Base-by-base conservation (phyloP, 257 asterid species). In the Lycium ferocissimum region DNA sequence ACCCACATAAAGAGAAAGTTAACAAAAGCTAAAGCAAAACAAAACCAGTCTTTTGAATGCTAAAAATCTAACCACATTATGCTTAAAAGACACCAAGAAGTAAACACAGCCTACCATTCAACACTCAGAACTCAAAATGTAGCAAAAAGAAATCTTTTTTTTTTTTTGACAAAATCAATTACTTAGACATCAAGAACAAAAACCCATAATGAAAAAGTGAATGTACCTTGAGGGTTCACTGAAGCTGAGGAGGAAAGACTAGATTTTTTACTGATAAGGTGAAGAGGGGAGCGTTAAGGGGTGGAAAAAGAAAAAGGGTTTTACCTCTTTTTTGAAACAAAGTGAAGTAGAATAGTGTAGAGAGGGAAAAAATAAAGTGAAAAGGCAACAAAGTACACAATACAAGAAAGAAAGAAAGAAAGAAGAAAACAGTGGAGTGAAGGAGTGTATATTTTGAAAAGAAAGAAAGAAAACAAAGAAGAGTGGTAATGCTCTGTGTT, bases 221-320 rank as follows among this genome's bases (percentile, higher is more conserved):
- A 26, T 67, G 22, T 93, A 92, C 95, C 94, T 88, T n/a, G 86
- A 85, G 57, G 88, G 91, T 90, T 87, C 91, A 87, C 65, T 45
- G 76, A 26, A 82, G 63, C 88, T 66, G 79, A 82, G 80, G 66
- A 59, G 7, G 59, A 54, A 56, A 49, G 63, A 61, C 51, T 22
- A 85, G 92, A 87, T 87, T 81, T 13, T 45, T 69, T 83, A 86
- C 84, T 87, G 88, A 83, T 85, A 85, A 85, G 85, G 83, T 7
- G 15, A 53, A 33, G 61, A 66, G 73, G 53, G 75, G 56, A 72
- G 61, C 3, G 20, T 22, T 47, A 10, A 71, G 20, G 9, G 26
- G 59, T 2, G 59, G 9, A 40, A 83, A 49, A 79, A 33, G 26
- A 18, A 73, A 57, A 63, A 78, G 81, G 57, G 85, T 79, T 80